phyloP scores from a whole-genome alignment of 441 rosid genomes.

The Isatis lusitanica region DNA sequence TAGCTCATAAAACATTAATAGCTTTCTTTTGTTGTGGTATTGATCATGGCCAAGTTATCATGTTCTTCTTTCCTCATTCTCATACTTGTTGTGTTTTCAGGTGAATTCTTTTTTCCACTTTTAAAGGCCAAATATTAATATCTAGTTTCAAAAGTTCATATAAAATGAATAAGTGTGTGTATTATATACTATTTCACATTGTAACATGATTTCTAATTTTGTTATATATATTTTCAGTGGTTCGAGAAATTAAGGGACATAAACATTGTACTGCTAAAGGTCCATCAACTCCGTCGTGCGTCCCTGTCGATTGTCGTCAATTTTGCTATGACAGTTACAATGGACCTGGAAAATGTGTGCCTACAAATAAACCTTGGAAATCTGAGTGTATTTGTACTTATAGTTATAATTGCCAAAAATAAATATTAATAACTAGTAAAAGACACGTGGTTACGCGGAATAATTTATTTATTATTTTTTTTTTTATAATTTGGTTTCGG shows the following conservation, averaged over 20 bases:
- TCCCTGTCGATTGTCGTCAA: neutral
- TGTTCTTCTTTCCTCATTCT: constrained; percentile 14
- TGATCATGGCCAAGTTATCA: constrained; percentile 20
- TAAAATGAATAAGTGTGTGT: neutral
- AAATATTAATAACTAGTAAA: no score
- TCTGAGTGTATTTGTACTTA: constrained; percentile 9
- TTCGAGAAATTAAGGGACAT: neutral
- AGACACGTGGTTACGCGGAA: no score
- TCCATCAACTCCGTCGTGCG: neutral
- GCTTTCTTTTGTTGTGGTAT: neutral
- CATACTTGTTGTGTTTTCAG: constrained; percentile 2
- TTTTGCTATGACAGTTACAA: neutral
- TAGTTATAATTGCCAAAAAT: neutral
- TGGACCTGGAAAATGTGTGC: constrained; percentile 16
- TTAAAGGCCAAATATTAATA: neutral
- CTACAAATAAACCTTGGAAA: neutral
- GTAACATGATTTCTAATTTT: neutral
- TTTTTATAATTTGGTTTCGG: no score
- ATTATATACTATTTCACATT: neutral
- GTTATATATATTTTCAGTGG: neutral
- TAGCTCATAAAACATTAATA: neutral
- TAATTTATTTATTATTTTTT: no score
- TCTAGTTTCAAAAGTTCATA: neutral
- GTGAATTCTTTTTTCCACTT: neutral
- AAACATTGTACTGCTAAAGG: neutral